These are phyloP conservation scores for Lentinula novae-zelandiae DNA, from an alignment of 1,284 basidiomycete genomes.

Conservation along the genomic window DNA sequence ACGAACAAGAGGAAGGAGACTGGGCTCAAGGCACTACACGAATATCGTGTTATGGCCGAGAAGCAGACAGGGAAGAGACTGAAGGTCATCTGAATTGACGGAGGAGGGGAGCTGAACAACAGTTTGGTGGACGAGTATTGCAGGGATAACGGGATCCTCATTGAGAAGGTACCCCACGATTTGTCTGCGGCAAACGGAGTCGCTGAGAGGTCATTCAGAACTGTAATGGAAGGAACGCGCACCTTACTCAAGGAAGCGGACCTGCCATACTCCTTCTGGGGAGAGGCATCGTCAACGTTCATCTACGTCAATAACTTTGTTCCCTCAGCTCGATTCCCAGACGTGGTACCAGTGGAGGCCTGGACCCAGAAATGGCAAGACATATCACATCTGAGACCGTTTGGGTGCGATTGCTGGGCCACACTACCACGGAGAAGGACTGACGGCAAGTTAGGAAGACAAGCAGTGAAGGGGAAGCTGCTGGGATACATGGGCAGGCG, in stretches of 20 bases:
- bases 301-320: conserved; percentile 4
- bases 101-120: background rate
- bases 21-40: background rate
- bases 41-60: background rate
- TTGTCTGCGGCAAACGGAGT: conserved; percentile 13
- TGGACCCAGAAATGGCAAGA: background rate
- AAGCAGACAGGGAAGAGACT: background rate
- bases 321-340: background rate
- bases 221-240: conserved; percentile 6
- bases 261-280: conserved; percentile 10
- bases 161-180: background rate
- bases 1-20: conserved; percentile 9
- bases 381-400: conserved; percentile 10
- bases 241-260: conserved; percentile 1
- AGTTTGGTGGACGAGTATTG: background rate
- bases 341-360: too few relatives aligned
- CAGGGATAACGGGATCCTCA: background rate
- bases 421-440: too few relatives aligned
- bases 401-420: conserved; percentile 1
- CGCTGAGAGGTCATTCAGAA: conserved; percentile 8
- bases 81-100: background rate
- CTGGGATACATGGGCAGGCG: conserved; percentile 15
- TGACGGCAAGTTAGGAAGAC: too few relatives aligned
- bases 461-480: background rate
- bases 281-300: conserved; percentile 9